Conservation (phyloP, 2,329 filamentous ascomycete species). For the Plectosphaerella plurivora region DNA sequence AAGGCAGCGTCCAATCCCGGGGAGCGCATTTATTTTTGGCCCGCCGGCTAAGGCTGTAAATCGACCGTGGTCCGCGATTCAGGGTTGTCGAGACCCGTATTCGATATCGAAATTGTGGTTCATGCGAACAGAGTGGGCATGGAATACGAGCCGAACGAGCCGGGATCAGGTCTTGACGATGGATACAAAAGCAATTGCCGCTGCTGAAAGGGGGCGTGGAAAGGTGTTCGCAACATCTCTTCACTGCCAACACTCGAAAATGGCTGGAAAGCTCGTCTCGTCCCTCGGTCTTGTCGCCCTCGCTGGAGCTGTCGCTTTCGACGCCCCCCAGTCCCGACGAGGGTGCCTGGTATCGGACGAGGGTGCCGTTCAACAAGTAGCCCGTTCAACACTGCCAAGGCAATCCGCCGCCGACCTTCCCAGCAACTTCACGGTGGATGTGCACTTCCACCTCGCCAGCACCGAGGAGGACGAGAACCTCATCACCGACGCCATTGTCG, state of each 20-base stretch:
- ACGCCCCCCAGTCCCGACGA: neutral
- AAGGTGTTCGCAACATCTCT: no score
- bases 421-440: constrained; percentile 15
- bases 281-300: constrained; percentile 4
- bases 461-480: constrained; percentile 14
- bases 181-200: no score
- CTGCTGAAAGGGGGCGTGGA: no score
- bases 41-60: no score
- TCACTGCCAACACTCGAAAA: neutral
- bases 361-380: neutral
- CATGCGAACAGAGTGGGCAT: no score
- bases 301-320: neutral
- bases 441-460: constrained; percentile 19
- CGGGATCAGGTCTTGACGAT: no score
- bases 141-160: no score
- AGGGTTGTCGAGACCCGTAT: no score
- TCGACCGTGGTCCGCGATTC: no score
- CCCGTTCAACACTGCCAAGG: neutral
- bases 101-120: no score
- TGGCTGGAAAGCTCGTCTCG: neutral
- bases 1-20: no score
- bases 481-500: constrained; percentile 11
- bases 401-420: constrained; percentile 10
- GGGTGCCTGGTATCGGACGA: constrained; percentile 10
- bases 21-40: no score